Evolutionary conservation across 2,329 filamentous ascomycete species (phyloP).

Genomic region (Chrysoporthe puriensis): DNA sequence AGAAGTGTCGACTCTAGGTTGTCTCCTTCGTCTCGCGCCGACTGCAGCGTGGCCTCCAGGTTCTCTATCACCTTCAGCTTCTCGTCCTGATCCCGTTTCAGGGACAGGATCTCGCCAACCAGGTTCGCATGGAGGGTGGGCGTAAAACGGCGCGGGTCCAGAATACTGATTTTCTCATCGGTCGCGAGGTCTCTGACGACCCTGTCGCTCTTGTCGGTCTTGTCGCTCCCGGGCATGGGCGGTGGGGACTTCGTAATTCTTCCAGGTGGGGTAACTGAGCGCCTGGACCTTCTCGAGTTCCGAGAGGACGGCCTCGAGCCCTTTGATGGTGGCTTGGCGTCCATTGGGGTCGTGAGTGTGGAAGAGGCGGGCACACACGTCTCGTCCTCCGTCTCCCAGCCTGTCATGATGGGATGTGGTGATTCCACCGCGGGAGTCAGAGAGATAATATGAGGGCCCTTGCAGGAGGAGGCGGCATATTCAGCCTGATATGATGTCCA

Average conservation of each 20-base stretch:
- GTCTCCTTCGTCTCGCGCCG: slow-evolving; percentile 75
- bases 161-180: slow-evolving; percentile 72
- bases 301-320: slow-evolving; percentile 75
- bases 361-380: slow-evolving; percentile 58
- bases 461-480: background rate
- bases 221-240: slow-evolving; percentile 47
- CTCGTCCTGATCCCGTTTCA: slow-evolving; percentile 88
- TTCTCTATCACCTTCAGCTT: slow-evolving; percentile 86
- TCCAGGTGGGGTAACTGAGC: slow-evolving; percentile 67
- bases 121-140: slow-evolving; percentile 93
- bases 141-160: slow-evolving; percentile 92
- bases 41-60: slow-evolving; percentile 75
- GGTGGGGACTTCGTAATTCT: slow-evolving; percentile 63
- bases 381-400: slow-evolving; percentile 68
- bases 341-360: slow-evolving; percentile 69
- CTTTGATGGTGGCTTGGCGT: slow-evolving; percentile 47
- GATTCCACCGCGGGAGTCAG: slow-evolving; percentile 1
- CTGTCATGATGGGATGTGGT: slow-evolving; percentile 48
- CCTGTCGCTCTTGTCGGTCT: slow-evolving; percentile 52
- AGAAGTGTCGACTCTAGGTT: slow-evolving; percentile 64
- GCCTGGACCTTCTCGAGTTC: slow-evolving; percentile 62
- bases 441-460: background rate
- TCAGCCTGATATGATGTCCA: background rate
- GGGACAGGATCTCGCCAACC: slow-evolving; percentile 87
- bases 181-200: slow-evolving; percentile 61